Evolutionary conservation across 306 rosid species (phyloP).

Genomic region (Rubus idaeus): DNA sequence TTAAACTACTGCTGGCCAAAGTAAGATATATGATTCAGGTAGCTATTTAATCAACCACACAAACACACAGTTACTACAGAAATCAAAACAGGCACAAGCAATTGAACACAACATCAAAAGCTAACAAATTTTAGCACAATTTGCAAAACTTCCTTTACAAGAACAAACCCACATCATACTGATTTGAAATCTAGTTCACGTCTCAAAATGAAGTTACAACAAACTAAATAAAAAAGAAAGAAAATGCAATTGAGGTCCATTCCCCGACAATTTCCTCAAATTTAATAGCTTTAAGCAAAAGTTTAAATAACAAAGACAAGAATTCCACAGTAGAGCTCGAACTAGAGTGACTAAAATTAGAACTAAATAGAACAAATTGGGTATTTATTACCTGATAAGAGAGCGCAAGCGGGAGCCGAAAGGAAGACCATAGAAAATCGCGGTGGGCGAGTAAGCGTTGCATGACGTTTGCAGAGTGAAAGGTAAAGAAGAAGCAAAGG

Average conservation of each 20-base stretch:
- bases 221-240: neutral
- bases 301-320: neutral
- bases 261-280: neutral
- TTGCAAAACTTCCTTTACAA: neutral
- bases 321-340: neutral
- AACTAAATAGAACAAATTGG: neutral
- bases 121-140: too few species aligned
- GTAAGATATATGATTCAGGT: too few species aligned
- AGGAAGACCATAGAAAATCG: conserved; percentile 5
- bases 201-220: too few species aligned
- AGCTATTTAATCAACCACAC: too few species aligned
- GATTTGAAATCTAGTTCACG: neutral
- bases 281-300: neutral
- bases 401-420: conserved; percentile 3
- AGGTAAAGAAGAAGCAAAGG: neutral
- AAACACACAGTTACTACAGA: too few species aligned
- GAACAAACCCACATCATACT: neutral
- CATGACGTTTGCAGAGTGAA: conserved; percentile 1
- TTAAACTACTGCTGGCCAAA: too few species aligned
- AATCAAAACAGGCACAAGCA: too few species aligned
- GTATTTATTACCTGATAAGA: conserved; percentile 2
- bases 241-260: neutral
- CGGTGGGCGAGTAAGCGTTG: neutral
- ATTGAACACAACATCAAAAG: too few species aligned
- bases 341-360: neutral